These are phyloP conservation scores for Chrysanthemum seticuspe DNA, from an alignment of 129 eudicot genomes.

Conservation along the genomic window DNA sequence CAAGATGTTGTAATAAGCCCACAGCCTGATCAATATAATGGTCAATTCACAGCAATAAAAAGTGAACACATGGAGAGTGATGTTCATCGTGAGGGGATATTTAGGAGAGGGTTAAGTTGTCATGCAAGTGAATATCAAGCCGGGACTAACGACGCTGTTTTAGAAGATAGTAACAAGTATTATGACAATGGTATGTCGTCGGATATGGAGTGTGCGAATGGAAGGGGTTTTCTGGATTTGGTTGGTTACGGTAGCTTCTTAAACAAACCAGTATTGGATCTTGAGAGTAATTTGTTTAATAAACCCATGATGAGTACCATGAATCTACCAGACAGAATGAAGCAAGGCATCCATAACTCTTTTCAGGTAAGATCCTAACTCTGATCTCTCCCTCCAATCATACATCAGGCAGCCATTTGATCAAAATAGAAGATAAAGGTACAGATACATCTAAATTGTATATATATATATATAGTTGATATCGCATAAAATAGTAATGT, in stretches of 20 bases:
- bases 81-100: slow-evolving; percentile 23
- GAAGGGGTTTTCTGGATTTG: slow-evolving; percentile 47
- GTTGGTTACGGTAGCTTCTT: slow-evolving; percentile 32
- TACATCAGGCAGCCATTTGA: not conserved
- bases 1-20: slow-evolving; percentile 39
- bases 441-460: not conserved
- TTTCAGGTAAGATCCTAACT: slow-evolving; percentile 34
- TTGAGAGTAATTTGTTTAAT: slow-evolving; percentile 30
- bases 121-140: slow-evolving; percentile 32
- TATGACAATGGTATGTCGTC: slow-evolving; percentile 30
- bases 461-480: too few species aligned
- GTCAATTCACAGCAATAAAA: slow-evolving; percentile 36
- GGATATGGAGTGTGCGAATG: slow-evolving; percentile 30
- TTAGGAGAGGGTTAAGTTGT: slow-evolving; percentile 24
- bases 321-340: slow-evolving; percentile 42
- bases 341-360: slow-evolving; percentile 35
- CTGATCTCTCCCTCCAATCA: not conserved
- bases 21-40: slow-evolving; percentile 35
- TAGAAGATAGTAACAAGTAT: slow-evolving; percentile 39
- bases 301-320: slow-evolving; percentile 28
- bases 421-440: not conserved
- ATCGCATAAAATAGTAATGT: too few species aligned
- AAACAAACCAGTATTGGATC: slow-evolving; percentile 35
- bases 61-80: slow-evolving; percentile 33
- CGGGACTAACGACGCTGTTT: slow-evolving; percentile 23